Conservation (phyloP, 768 basidiomycete genomes). For the Boletus vinaceobasis region DNA sequence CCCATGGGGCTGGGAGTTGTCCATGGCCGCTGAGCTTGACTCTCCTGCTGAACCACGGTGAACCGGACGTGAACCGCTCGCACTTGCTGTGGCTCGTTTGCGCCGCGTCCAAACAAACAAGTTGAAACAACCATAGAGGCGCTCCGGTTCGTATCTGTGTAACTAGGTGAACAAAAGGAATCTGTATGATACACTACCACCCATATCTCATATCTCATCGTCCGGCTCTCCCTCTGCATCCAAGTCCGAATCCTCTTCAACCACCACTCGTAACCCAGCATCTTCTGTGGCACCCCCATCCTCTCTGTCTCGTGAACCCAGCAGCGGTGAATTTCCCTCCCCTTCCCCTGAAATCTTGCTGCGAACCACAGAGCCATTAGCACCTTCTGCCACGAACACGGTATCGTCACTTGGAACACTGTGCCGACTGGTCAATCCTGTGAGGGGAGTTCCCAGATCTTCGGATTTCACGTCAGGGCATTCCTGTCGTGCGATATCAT, state of each 20-base stretch:
- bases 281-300: constrained; percentile 4
- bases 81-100: constrained; percentile 32
- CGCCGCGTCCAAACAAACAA: constrained; percentile 25
- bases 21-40: constrained; percentile 24
- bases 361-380: constrained; percentile 27
- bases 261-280: background rate
- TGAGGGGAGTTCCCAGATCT: constrained; percentile 51
- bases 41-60: constrained; percentile 32
- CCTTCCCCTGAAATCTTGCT: constrained; percentile 24
- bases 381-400: constrained; percentile 38
- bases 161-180: constrained; percentile 15
- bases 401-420: constrained; percentile 61
- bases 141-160: constrained; percentile 23
- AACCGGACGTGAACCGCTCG: constrained; percentile 37
- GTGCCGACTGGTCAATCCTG: constrained; percentile 46
- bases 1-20: constrained; percentile 34
- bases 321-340: constrained; percentile 9
- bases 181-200: constrained; percentile 20
- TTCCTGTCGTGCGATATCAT: constrained; percentile 7
- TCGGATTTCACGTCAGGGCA: constrained; percentile 47
- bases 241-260: constrained; percentile 33
- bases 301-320: constrained; percentile 1
- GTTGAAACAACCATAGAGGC: constrained; percentile 13
- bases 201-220: constrained; percentile 45
- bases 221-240: constrained; percentile 46